Base-by-base conservation (phyloP, 768 basidiomycete species). In the Tephrocybe sp. region DNA sequence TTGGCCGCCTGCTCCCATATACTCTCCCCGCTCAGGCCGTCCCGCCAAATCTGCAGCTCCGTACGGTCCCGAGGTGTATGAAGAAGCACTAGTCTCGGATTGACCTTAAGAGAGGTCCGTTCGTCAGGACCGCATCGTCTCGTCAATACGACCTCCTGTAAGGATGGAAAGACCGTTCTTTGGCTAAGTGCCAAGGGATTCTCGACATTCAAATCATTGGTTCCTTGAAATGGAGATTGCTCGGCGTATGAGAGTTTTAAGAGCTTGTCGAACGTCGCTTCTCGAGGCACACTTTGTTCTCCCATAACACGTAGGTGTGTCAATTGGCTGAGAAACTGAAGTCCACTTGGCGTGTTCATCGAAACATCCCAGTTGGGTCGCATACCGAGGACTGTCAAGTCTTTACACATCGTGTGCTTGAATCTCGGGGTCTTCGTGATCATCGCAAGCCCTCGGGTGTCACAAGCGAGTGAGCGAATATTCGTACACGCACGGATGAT, bases 11-110 rank as follows among this genome's bases (percentile, higher is more conserved):
- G 50, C 38, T 63, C 57, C 72, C 71, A 72, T 40, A 72, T 54
- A 19, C 68, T 66, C 29, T 55, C 47, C 3, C 61, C 64, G 6
- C 53, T 52, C 3, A 59, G 64, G 30, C 57, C 64, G 47, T 69
- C 65, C 30, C 67, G 64, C 71, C 72, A 73, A 22, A 68, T 60
- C 36, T 69, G 64, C 51, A 69, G 53, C 57, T 71, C 72, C 22
- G 68, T 67, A 37, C 57, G 52, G 38, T 61, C 58, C 25, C 57
- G 51, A 3, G 62, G 63, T 8, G 69, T 62, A 42, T 63, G 61
- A 9, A 62, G 47, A 27, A 69, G 54, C 18, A 67, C 55, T 38
- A 63, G 47, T 19, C 44, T 59, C 27, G 57, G 53, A 24, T 54
- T 55, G 34, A 60, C 53, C 16, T 61, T 56, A 31, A 57, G 60